phyloP scores from a whole-genome alignment of 106 monocot species.

The Dendrobium nobile region DNA sequence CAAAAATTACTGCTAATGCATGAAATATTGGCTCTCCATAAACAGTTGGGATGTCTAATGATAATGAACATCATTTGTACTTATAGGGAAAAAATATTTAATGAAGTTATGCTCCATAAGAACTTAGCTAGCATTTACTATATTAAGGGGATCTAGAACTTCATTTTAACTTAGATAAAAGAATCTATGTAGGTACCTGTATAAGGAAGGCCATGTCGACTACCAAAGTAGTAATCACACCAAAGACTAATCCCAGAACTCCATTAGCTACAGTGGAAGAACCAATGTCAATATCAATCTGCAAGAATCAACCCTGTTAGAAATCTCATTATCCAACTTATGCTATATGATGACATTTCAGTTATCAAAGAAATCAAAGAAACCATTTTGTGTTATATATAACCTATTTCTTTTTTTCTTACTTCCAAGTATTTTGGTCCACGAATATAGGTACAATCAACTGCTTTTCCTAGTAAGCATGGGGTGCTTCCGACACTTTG shows the following conservation, averaged over 20 bases:
- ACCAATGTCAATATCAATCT: constrained; percentile 97
- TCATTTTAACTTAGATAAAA: background rate
- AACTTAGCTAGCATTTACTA: background rate
- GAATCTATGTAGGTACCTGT: constrained; percentile 47
- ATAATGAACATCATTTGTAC: background rate
- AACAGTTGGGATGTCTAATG: background rate
- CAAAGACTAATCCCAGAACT: constrained; percentile 85
- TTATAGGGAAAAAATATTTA: background rate
- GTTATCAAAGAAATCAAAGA: background rate
- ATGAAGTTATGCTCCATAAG: background rate
- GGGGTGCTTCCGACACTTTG: constrained; percentile 97
- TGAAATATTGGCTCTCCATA: background rate
- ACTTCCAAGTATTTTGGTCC: constrained; percentile 87
- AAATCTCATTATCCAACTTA: background rate
- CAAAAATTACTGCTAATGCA: no score
- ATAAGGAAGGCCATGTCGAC: constrained; percentile 99
- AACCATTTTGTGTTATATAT: background rate
- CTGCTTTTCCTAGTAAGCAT: constrained; percentile 89
- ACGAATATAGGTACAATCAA: constrained; percentile 86
- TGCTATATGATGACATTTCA: background rate
- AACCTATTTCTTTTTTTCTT: constrained; percentile 9
- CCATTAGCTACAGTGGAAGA: constrained; percentile 99
- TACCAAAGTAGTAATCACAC: constrained; percentile 77
- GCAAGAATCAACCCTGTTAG: constrained; percentile 16
- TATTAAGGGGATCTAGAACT: background rate